Evolutionary conservation across 768 basidiomycete genomes (phyloP).

Genomic region (Tricholoma sp.): DNA sequence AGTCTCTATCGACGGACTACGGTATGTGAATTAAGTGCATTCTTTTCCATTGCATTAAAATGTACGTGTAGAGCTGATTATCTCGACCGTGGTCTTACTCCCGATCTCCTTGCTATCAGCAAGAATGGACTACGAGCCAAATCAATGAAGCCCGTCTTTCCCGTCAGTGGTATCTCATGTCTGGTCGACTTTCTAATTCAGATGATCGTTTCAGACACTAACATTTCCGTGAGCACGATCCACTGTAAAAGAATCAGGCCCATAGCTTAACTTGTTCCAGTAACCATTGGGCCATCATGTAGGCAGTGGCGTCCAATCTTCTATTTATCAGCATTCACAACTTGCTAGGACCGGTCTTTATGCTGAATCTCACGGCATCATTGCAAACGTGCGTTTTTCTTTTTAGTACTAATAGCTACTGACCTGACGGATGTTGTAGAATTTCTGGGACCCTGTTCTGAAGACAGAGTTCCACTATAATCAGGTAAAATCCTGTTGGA

Average conservation of each 20-base stretch:
- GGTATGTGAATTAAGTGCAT: constrained; percentile 33
- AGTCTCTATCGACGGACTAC: constrained; percentile 83
- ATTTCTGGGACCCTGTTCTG: constrained; percentile 78
- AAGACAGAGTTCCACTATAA: constrained; percentile 71
- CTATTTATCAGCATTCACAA: constrained; percentile 1
- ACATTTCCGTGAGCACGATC: constrained; percentile 76
- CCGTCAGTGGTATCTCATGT: constrained; percentile 41
- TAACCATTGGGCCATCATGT: constrained; percentile 91
- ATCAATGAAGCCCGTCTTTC: constrained; percentile 83
- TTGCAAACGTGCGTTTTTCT: constrained; percentile 64
- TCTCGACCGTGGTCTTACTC: constrained; percentile 79
- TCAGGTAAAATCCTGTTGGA: constrained; percentile 53
- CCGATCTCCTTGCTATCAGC: constrained; percentile 76
- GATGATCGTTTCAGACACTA: constrained; percentile 55
- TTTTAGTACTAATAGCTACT: background rate
- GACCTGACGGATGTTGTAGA: constrained; percentile 36
- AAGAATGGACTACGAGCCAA: constrained; percentile 84
- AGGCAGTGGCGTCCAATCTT: constrained; percentile 11
- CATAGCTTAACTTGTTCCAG: constrained; percentile 27
- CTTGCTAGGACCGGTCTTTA: constrained; percentile 78
- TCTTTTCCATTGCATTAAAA: constrained; percentile 5
- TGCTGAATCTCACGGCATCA: constrained; percentile 87
- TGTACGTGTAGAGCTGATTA: constrained; percentile 65
- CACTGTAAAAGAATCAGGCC: background rate
- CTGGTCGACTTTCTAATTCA: constrained; percentile 2